These are phyloP conservation scores for Diaporthe destruens DNA, from an alignment of 2,329 filamentous ascomycete genomes.

Conservation along the genomic window DNA sequence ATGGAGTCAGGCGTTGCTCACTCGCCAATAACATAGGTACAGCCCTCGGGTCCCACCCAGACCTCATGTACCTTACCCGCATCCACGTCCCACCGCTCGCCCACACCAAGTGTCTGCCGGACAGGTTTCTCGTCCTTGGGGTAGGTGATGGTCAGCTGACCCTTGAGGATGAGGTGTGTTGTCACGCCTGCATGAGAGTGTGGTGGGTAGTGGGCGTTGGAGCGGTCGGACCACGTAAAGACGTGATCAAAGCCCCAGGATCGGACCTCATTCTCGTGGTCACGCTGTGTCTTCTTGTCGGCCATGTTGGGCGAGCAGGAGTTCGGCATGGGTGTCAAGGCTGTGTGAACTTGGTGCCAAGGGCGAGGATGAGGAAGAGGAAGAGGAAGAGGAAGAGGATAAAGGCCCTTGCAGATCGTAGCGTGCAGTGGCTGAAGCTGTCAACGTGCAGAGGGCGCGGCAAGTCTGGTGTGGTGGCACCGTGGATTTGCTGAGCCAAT, in stretches of 20 bases:
- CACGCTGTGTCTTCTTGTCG: constrained; percentile 54
- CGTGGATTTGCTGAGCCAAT: constrained; percentile 1
- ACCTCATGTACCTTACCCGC: constrained; percentile 75
- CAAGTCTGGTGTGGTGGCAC: constrained; percentile 9
- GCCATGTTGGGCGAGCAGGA: constrained; percentile 12
- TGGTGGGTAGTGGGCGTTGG: constrained; percentile 76
- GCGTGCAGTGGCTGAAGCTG: constrained; percentile 5
- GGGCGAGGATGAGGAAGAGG: no score
- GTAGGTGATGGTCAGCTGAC: constrained; percentile 75
- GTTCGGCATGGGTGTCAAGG: not conserved
- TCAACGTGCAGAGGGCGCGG: not conserved
- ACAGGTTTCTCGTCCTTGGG: constrained; percentile 67
- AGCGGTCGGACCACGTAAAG: constrained; percentile 79
- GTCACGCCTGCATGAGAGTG: constrained; percentile 75
- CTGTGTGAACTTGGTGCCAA: not conserved
- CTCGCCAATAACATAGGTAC: constrained; percentile 76
- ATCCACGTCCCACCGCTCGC: constrained; percentile 75
- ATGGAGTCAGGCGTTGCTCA: constrained; percentile 45
- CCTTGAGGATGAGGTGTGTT: constrained; percentile 76
- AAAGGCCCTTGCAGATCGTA: constrained; percentile 9
- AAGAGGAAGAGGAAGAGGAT: not conserved
- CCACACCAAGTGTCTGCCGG: constrained; percentile 71
- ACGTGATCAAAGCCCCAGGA: constrained; percentile 78
- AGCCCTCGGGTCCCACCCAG: constrained; percentile 75
- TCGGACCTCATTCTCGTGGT: constrained; percentile 71